Percentiles rank a stretch among this genome's conserved stretches.
Conservation (phyloP, 2,329 filamentous ascomycete species). For the Sphaerostilbella broomeana region DNA sequence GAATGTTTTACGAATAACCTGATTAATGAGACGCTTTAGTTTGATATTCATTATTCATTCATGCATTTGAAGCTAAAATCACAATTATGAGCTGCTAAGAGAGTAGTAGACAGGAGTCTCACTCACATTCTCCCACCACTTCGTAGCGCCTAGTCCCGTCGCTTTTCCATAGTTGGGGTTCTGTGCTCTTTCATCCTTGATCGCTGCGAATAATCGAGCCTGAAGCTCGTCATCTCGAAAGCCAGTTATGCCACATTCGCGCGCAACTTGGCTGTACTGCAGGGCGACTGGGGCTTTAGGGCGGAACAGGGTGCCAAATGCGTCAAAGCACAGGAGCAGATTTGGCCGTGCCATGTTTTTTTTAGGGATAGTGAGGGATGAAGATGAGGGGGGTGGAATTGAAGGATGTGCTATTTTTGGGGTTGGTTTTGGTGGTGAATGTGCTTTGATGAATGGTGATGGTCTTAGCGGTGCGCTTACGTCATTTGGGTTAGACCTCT, state of each 20-base stretch:
- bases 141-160: slow-evolving; percentile 41
- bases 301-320: slow-evolving; percentile 57
- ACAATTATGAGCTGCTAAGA: not conserved
- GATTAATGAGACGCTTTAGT: not conserved
- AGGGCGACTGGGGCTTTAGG: slow-evolving; percentile 42
- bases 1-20: slow-evolving; percentile 53
- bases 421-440: no score
- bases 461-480: no score
- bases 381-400: no score
- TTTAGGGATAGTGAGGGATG: no score
- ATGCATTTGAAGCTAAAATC: not conserved
- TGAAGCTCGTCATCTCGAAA: slow-evolving; percentile 36
- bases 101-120: not conserved
- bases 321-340: slow-evolving; percentile 55
- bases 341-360: slow-evolving; percentile 29
- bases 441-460: no score
- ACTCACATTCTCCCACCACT: slow-evolving; percentile 55
- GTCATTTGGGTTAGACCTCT: no score
- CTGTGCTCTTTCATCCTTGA: slow-evolving; percentile 37
- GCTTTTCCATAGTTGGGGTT: slow-evolving; percentile 55
- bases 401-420: no score
- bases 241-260: slow-evolving; percentile 40
- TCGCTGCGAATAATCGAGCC: slow-evolving; percentile 33
- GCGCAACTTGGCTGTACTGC: slow-evolving; percentile 49
- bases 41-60: no score